Evolutionary conservation across 2,329 filamentous ascomycete species (phyloP), one percentile per base, ranked within the genome.

Genomic region (Microsporum ferrugineum): DNA sequence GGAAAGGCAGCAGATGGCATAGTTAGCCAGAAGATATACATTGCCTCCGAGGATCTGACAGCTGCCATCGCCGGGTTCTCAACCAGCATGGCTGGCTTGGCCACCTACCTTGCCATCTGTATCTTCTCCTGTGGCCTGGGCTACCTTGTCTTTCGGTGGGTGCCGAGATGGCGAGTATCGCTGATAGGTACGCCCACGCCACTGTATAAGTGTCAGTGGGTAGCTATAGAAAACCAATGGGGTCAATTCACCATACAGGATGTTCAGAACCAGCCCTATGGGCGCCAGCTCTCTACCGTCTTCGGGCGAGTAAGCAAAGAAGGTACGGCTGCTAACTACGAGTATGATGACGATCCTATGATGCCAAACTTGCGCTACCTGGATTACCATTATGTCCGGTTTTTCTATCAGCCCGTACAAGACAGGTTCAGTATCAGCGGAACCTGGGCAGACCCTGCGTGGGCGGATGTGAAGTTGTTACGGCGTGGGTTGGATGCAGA

Each of bases 201-300:
- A 1, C 78, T 99, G 34, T 80, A 82, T 60, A 83, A 88, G 60
- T 94, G 89, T 69, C 81, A 88, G 63, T 99, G 95, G 94, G 87
- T 96, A 49, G 91, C 95, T 33, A 83, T 97, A 65, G 94, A 96
- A 81, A 96, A 99, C 69, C 91, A 97, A 80, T 97, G 94, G 92
- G 88, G 88, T 57, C 92, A 97, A 73, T 88, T 97, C 73, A 80
- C 82, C 10, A 83, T 94, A n/a, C 83, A 95, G 68, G 71, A 84
- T 57, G 80, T 97, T 10, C 79, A 80, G 62, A 78, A 73, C 55
- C 76, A 84, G 65, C 71, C 71, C 6, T 87, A 87, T 69, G 84
- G 81, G 5, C 80, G 82, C 61, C 79, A 82, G n/a, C 73, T 87
- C 45, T 87, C 84, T 1, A 84, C 83, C 0, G 80, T 88, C 31